Evolutionary conservation across 2,329 filamentous ascomycete genomes (phyloP).

Genomic region (Fusarium veterinarium): DNA sequence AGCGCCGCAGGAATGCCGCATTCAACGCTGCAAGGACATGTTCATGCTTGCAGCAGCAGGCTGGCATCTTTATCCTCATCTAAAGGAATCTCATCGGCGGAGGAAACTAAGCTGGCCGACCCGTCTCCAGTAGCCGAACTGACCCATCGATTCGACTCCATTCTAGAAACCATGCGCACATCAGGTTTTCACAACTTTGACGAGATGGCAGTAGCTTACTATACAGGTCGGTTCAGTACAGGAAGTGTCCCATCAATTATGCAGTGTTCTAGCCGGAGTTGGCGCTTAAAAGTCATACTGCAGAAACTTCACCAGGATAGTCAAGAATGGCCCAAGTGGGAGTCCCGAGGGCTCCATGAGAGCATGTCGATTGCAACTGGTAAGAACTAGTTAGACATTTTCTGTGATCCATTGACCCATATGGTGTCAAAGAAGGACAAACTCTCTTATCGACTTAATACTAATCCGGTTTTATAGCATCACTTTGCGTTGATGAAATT

Average conservation of each 20-base stretch:
- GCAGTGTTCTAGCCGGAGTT: background rate
- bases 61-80: background rate
- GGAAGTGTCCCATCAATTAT: background rate
- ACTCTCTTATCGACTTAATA: background rate
- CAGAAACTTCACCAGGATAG: background rate
- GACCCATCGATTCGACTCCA: background rate
- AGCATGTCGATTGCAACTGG: background rate
- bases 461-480: background rate
- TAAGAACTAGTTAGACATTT: background rate
- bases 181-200: background rate
- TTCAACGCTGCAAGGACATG: background rate
- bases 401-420: background rate
- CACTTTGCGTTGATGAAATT: background rate
- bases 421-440: background rate
- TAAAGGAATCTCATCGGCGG: background rate
- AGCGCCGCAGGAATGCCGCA: background rate
- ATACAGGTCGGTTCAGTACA: background rate
- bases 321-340: background rate
- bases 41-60: background rate
- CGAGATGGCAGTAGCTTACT: background rate
- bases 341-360: background rate
- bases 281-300: background rate
- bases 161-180: background rate
- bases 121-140: background rate
- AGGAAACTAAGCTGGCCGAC: background rate